Conservation (phyloP, 2,329 filamentous ascomycete genomes). For the Aspergillus arachidicola region DNA sequence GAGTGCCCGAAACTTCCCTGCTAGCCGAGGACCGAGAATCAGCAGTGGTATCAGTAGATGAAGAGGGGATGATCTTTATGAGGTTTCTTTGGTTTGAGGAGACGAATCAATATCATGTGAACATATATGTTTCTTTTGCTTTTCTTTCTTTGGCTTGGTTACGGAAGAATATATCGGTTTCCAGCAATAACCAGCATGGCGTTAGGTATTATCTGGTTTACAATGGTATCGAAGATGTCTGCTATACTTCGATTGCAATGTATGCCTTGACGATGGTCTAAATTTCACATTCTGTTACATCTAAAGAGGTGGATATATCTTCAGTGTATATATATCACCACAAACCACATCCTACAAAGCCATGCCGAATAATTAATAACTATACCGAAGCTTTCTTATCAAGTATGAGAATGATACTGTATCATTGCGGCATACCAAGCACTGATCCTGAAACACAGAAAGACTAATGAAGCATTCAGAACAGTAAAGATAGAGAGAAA, state of each 20-base stretch:
- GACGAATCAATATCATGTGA: background rate
- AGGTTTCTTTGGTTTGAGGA: background rate
- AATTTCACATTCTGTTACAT: background rate
- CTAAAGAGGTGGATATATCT: background rate
- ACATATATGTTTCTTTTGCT: background rate
- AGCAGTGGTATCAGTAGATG: constrained; percentile 21
- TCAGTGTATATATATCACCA: background rate
- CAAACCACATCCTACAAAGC: background rate
- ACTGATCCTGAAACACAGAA: no score
- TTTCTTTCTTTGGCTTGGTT: background rate
- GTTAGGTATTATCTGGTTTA: constrained; percentile 5
- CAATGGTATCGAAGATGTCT: background rate
- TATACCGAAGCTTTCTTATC: background rate
- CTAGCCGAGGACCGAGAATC: constrained; percentile 32
- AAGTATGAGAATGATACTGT: no score
- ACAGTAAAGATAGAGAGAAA: no score
- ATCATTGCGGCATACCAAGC: no score
- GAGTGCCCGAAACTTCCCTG: constrained; percentile 63
- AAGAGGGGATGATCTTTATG: background rate
- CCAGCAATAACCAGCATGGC: constrained; percentile 10
- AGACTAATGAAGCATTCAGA: no score
- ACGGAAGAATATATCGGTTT: background rate
- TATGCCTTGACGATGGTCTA: background rate
- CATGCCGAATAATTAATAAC: background rate
- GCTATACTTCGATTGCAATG: background rate